Percentiles rank a stretch among this genome's conserved stretches.
Evolutionary conservation across 1,139 yeast genomes (phyloP).

Genomic region (Hemisphaericaspora subhashii): DNA sequence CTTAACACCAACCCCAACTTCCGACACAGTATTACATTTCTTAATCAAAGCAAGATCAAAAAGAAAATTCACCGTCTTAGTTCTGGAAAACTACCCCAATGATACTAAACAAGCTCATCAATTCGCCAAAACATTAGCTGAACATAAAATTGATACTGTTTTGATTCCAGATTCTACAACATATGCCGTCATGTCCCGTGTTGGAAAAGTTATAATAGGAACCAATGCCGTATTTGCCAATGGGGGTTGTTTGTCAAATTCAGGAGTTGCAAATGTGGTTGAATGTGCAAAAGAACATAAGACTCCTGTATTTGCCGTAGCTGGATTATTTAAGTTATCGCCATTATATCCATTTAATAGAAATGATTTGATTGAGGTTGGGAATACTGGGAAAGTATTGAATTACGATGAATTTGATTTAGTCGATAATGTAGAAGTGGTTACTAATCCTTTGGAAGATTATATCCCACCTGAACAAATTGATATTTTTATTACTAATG

Average conservation of each 20-base stretch:
- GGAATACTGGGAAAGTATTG: constrained; percentile 84
- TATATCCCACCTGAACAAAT: constrained; percentile 93
- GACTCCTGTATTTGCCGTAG: constrained; percentile 94
- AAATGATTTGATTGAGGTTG: constrained; percentile 87
- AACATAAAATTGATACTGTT: constrained; percentile 85
- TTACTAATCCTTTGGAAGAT: constrained; percentile 88
- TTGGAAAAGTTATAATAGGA: constrained; percentile 93
- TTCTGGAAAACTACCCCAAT: constrained; percentile 92
- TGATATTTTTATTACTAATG: constrained; percentile 90
- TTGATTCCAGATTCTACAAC: constrained; percentile 92
- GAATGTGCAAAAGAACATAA: constrained; percentile 94
- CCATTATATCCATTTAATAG: constrained; percentile 93
- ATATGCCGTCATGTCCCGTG: constrained; percentile 95
- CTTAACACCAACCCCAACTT: constrained; percentile 90
- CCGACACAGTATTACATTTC: constrained; percentile 85
- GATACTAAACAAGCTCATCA: constrained; percentile 71
- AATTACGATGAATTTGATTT: constrained; percentile 64
- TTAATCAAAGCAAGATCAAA: constrained; percentile 83
- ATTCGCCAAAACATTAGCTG: constrained; percentile 78
- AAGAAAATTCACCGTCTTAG: constrained; percentile 88
- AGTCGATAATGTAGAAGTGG: constrained; percentile 71
- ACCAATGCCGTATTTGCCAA: constrained; percentile 91
- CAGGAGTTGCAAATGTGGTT: constrained; percentile 92
- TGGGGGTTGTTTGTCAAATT: constrained; percentile 88
- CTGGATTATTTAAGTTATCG: constrained; percentile 89